phyloP scores from a whole-genome alignment of 2,329 filamentous ascomycete species.

The Ascochyta pisi region DNA sequence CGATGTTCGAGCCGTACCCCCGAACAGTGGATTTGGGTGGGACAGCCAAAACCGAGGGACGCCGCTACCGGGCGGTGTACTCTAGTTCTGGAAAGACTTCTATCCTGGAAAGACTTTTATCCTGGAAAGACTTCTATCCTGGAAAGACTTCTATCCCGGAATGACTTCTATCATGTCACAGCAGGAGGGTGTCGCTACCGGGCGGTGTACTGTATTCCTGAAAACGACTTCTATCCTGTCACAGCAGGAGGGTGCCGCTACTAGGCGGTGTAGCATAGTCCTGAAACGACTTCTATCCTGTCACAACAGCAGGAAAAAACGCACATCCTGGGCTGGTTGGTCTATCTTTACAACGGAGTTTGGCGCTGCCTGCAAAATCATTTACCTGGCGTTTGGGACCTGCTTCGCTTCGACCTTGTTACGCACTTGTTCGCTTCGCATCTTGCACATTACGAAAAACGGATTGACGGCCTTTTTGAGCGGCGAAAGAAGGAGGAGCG shows the following conservation, averaged over 20 bases:
- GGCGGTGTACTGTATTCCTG: no score
- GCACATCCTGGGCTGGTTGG: neutral
- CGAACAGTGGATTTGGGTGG: conserved; percentile 33
- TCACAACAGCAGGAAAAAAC: neutral
- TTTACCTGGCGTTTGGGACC: conserved; percentile 18
- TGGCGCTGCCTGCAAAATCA: conserved; percentile 17
- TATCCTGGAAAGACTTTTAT: no score
- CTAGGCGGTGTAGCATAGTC: neutral
- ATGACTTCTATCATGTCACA: no score
- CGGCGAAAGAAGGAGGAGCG: neutral
- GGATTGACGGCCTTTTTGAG: conserved; percentile 8
- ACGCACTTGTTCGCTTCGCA: conserved; percentile 10
- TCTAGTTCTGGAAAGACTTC: conserved; percentile 13
- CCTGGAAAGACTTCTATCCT: no score
- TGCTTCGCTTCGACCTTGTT: neutral
- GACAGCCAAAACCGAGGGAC: conserved; percentile 33
- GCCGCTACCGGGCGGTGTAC: conserved; percentile 34
- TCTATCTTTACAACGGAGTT: conserved; percentile 9
- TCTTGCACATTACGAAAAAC: conserved; percentile 2
- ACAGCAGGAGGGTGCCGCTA: no score
- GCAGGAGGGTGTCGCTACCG: no score
- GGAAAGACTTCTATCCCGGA: no score
- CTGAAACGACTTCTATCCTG: neutral
- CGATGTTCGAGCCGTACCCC: conserved; percentile 34
- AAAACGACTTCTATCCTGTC: no score